Percentiles rank a stretch among this genome's conserved stretches.
Evolutionary conservation across 805 yeast genomes (phyloP).

Genomic region (Lachancea sp.): DNA sequence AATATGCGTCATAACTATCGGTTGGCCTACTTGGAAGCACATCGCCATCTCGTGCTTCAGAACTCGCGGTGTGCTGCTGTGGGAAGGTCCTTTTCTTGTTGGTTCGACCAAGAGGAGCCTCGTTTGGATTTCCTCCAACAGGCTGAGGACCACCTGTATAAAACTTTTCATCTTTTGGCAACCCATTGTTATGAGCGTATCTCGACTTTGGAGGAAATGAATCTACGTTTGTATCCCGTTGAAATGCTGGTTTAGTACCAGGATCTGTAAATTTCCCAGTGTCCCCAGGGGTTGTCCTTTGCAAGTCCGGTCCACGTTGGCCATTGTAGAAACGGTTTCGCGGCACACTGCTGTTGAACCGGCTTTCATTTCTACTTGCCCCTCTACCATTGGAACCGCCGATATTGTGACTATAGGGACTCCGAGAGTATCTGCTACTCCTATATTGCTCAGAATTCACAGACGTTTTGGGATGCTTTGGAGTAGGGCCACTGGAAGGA

Average conservation of each 20-base stretch:
- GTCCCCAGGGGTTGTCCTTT: not conserved
- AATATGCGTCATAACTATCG: not conserved
- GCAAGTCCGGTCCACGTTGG: not conserved
- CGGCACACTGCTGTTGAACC: slow-evolving; percentile 1
- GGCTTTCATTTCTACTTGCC: not conserved
- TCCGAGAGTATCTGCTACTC: not conserved
- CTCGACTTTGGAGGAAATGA: not conserved
- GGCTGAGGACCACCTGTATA: not conserved
- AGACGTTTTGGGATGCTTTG: not conserved
- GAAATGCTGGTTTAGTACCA: not conserved
- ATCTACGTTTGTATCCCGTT: not conserved
- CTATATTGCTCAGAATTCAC: not conserved
- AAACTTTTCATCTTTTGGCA: not conserved
- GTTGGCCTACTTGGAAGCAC: not conserved
- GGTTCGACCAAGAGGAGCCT: not conserved
- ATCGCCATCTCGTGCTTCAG: not conserved
- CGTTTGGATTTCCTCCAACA: slow-evolving; percentile 1
- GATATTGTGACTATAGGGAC: not conserved
- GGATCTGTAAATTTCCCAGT: not conserved
- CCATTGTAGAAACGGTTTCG: not conserved
- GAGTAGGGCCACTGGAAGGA: not conserved
- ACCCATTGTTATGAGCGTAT: not conserved
- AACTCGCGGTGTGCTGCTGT: not conserved
- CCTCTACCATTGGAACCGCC: not conserved
- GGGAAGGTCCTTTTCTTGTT: not conserved